Percentiles rank a stretch among this genome's conserved stretches.
These are phyloP conservation scores for Cercophora scortea DNA, from an alignment of 495 filamentous ascomycete species.

Conservation along the genomic window DNA sequence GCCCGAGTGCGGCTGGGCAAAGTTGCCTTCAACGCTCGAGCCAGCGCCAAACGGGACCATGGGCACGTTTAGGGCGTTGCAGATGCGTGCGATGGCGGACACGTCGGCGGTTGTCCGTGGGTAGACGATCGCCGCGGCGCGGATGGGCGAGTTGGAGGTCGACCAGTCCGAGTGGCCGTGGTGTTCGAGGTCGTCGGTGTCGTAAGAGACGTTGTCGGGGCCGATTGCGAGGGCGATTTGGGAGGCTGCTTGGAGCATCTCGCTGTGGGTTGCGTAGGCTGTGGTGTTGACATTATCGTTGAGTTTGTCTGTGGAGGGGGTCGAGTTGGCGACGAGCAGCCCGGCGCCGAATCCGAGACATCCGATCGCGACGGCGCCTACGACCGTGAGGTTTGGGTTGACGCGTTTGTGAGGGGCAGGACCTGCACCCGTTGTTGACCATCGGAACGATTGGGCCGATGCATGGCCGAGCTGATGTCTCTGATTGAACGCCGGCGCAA, in stretches of 20 bases:
- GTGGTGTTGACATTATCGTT: background rate
- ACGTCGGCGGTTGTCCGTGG: conserved; percentile 70
- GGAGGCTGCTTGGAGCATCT: conserved; percentile 44
- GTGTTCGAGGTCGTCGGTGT: conserved; percentile 62
- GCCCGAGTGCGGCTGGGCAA: conserved; percentile 72
- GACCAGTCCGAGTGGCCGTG: conserved; percentile 90
- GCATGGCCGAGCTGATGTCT: too few species aligned
- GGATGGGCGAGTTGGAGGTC: conserved; percentile 62
- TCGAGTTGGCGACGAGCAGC: background rate
- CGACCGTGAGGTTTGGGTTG: background rate
- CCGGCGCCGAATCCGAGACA: background rate
- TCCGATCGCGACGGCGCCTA: background rate
- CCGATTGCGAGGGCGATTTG: conserved; percentile 50
- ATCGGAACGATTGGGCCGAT: too few species aligned
- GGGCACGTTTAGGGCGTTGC: conserved; percentile 67
- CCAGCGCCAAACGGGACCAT: conserved; percentile 85
- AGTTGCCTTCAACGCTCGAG: conserved; percentile 78
- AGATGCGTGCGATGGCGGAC: conserved; percentile 67
- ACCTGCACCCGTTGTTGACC: too few species aligned
- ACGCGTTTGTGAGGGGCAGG: too few species aligned
- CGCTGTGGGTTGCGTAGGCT: conserved; percentile 11
- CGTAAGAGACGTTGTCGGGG: conserved; percentile 63
- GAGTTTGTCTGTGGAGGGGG: background rate
- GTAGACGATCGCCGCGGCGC: conserved; percentile 67
- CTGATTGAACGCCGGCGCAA: too few species aligned